Base-by-base conservation (phyloP, 345 rosid genomes). In the Cardamine resedifolia region DNA sequence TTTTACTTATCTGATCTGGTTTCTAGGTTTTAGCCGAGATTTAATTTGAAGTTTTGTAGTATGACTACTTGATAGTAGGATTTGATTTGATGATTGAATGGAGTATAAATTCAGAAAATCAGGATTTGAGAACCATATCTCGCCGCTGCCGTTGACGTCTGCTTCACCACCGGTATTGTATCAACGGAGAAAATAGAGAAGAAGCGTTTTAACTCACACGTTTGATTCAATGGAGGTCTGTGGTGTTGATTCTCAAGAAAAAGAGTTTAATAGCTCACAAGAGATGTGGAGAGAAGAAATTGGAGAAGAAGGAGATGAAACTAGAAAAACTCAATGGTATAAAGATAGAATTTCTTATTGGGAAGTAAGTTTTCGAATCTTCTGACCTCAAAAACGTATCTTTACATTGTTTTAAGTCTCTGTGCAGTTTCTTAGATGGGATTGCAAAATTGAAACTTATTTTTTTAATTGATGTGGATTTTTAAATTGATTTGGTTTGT, bases 201-300 rank as follows among this genome's bases (percentile, higher is more conserved):
- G 49, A 51, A 52, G 18, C 21, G 15, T 60, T 20, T 23, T 26
- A 53, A 28, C 31, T 34, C 47, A 24, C 1, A 63, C 58, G 9
- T 36, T 43, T 19, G 49, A 60, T 38, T 15, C 74, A 3, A 90
- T 93, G 97, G 96, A 93, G 66, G 66, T 74, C 1, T 77, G 79
- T 16, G 98, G 98, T 10, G 68, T 70, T 5, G 97, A 91, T 72
- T 85, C 91, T 12, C 82, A 85, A 59, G 98, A 97, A 0, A 87
- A 81, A 16, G 68, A 77, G 73, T 91, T 94, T 78, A 84, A 62
- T 44, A 91, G 81, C 72, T 81, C 89, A 18, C 82, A 82, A 14
- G 97, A 91, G 63, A 91, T 94, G 97, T 94, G 98, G 98, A 76
- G 84, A 56, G 95, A 91, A 57, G 85, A 84, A 50, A 68, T 88